These are phyloP conservation scores for Globisporangium iwayamae DNA, from an alignment of 352 stramenopile genomes.

Conservation along the genomic window DNA sequence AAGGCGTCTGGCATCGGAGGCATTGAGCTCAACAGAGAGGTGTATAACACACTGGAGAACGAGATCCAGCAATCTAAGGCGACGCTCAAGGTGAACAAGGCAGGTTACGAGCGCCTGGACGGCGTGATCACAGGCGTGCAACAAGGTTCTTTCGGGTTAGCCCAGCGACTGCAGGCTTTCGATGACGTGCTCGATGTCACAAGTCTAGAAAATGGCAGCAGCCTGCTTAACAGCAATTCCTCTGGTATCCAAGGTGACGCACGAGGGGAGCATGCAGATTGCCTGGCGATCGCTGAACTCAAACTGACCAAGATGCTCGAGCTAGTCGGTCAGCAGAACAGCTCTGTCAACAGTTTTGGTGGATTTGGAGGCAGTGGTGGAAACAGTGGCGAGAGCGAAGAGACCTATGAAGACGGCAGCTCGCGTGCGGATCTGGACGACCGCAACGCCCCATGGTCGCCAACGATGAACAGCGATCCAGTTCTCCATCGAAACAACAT, in stretches of 20 bases:
- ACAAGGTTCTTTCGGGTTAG: slow-evolving; percentile 71
- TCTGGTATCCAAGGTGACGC: not conserved
- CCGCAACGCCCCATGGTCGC: slow-evolving; percentile 54
- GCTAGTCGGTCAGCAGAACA: slow-evolving; percentile 69
- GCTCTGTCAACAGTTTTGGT: slow-evolving; percentile 53
- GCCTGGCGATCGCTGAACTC: slow-evolving; percentile 55
- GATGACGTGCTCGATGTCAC: slow-evolving; percentile 57
- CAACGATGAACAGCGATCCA: slow-evolving; percentile 64
- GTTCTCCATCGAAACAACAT: slow-evolving; percentile 81
- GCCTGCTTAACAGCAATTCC: slow-evolving; percentile 1
- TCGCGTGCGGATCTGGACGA: slow-evolving; percentile 47
- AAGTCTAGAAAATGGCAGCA: slow-evolving; percentile 1
- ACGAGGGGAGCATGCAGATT: slow-evolving; percentile 51
- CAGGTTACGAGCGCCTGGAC: slow-evolving; percentile 65
- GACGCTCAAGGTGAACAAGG: slow-evolving; percentile 75
- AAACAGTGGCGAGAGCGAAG: slow-evolving; percentile 21
- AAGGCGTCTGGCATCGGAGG: slow-evolving; percentile 74
- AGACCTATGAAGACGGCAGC: slow-evolving; percentile 25
- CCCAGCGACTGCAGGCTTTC: slow-evolving; percentile 61
- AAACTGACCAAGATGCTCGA: slow-evolving; percentile 80
- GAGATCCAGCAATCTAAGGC: slow-evolving; percentile 75
- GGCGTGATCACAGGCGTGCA: slow-evolving; percentile 69
- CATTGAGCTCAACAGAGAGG: slow-evolving; percentile 76
- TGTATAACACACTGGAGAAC: slow-evolving; percentile 74
- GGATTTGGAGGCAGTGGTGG: slow-evolving; percentile 24